phyloP scores from a whole-genome alignment of 2,329 filamentous ascomycete genomes.

The Cladophialophora psammophila region DNA sequence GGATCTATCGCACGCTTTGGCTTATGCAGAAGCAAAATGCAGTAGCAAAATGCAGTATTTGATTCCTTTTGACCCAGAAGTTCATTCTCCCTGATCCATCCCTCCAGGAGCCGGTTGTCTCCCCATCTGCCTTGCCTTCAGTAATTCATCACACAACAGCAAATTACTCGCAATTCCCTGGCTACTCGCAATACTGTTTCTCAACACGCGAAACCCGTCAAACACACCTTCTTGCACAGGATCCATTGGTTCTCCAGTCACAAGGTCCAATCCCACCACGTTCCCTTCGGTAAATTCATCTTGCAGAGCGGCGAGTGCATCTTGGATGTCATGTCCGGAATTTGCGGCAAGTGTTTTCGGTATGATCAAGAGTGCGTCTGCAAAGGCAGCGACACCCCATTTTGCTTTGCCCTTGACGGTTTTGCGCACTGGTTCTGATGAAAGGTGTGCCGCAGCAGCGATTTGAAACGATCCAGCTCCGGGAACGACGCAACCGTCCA shows the following conservation, averaged over 20 bases:
- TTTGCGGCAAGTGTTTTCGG: slow-evolving; percentile 98
- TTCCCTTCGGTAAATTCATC: slow-evolving; percentile 87
- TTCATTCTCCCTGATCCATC: slow-evolving; percentile 33
- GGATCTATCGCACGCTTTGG: slow-evolving; percentile 14
- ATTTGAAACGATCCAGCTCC: slow-evolving; percentile 96
- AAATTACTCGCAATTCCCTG: slow-evolving; percentile 95
- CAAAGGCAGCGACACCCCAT: slow-evolving; percentile 93
- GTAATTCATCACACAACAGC: slow-evolving; percentile 91
- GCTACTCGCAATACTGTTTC: slow-evolving; percentile 92
- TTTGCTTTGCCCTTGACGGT: slow-evolving; percentile 97
- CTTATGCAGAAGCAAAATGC: slow-evolving; percentile 20
- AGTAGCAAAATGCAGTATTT: neutral
- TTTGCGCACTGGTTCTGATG: slow-evolving; percentile 84
- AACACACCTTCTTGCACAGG: slow-evolving; percentile 90
- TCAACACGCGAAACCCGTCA: slow-evolving; percentile 92
- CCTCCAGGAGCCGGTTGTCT: slow-evolving; percentile 50
- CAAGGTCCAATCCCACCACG: slow-evolving; percentile 83
- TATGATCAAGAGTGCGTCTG: slow-evolving; percentile 92
- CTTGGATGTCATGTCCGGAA: slow-evolving; percentile 94
- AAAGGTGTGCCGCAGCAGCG: slow-evolving; percentile 85
- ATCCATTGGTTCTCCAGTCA: slow-evolving; percentile 92
- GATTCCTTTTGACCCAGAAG: neutral
- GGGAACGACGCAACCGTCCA: slow-evolving; percentile 94
- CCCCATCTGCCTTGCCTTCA: slow-evolving; percentile 97
- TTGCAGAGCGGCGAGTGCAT: slow-evolving; percentile 84